phyloP scores from a whole-genome alignment of 225 moss, liverwort and hornwort genomes.

The Polytrichum formosum region DNA sequence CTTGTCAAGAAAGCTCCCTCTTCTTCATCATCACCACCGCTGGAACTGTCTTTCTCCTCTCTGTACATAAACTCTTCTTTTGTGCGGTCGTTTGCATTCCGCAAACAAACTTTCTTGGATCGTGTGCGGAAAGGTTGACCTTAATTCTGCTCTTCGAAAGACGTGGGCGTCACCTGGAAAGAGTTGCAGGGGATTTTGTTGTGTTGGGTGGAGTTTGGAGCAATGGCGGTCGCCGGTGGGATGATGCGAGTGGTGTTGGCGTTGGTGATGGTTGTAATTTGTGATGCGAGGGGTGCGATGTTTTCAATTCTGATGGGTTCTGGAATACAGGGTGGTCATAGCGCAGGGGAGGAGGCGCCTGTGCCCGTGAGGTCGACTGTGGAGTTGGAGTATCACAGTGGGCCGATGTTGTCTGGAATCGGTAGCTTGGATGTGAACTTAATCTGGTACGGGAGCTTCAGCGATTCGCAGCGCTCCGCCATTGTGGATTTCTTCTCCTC shows the following conservation, averaged over 20 bases:
- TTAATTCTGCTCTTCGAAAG: too few relatives aligned
- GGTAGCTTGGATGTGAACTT: constrained; percentile 47
- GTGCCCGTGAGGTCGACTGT: constrained; percentile 21
- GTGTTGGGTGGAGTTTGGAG: too few relatives aligned
- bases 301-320: constrained; percentile 18
- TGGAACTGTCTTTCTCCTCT: too few relatives aligned
- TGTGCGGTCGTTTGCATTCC: too few relatives aligned
- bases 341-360: constrained; percentile 1
- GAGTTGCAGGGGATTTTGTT: too few relatives aligned
- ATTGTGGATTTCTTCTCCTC: constrained; percentile 72
- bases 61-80: too few relatives aligned
- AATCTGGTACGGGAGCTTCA: constrained; percentile 84
- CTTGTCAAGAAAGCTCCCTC: too few relatives aligned
- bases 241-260: constrained; percentile 22
- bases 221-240: constrained; percentile 15
- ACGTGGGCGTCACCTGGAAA: too few relatives aligned
- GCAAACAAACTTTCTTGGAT: too few relatives aligned
- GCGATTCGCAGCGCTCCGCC: constrained; percentile 28
- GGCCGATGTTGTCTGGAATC: constrained; percentile 47
- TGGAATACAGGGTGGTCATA: background rate
- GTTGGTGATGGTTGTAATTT: background rate
- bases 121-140: too few relatives aligned
- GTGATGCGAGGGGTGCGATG: constrained; percentile 19
- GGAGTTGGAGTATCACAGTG: constrained; percentile 70
- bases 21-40: too few relatives aligned